These are phyloP conservation scores for Teratosphaeria viscida DNA, from an alignment of 2,329 filamentous ascomycete species.

Conservation along the genomic window DNA sequence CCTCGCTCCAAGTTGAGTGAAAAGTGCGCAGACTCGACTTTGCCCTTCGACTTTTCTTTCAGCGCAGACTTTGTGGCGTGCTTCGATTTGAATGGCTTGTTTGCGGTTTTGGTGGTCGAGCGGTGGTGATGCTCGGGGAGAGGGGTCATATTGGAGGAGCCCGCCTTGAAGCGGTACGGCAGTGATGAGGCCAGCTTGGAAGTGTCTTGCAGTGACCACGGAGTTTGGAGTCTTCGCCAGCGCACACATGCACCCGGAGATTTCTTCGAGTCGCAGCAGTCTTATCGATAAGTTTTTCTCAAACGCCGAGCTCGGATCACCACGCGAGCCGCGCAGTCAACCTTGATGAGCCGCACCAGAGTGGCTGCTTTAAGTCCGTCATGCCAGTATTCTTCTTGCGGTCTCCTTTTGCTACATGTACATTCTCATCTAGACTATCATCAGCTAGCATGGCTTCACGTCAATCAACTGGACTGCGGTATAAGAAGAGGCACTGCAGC, in stretches of 20 bases:
- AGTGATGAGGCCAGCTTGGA: conserved; percentile 18
- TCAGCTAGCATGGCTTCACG: background rate
- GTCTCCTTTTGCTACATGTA: background rate
- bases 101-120: conserved; percentile 75
- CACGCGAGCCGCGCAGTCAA: background rate
- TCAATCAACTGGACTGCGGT: too few relatives aligned
- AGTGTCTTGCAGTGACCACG: background rate
- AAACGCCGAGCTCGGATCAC: background rate
- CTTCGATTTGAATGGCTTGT: conserved; percentile 88
- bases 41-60: conserved; percentile 79
- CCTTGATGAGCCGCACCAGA: background rate
- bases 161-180: conserved; percentile 81
- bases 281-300: background rate
- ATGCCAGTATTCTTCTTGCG: background rate
- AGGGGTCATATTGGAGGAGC: conserved; percentile 61
- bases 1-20: conserved; percentile 51
- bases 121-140: conserved; percentile 71
- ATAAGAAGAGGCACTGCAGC: too few relatives aligned
- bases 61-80: conserved; percentile 81
- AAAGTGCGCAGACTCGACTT: conserved; percentile 45
- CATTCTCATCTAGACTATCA: background rate
- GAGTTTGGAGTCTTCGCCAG: background rate
- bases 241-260: background rate
- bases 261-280: background rate
- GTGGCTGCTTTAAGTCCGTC: background rate